phyloP scores from a whole-genome alignment of 2,329 filamentous ascomycete genomes.

The Camillea tinctor region DNA sequence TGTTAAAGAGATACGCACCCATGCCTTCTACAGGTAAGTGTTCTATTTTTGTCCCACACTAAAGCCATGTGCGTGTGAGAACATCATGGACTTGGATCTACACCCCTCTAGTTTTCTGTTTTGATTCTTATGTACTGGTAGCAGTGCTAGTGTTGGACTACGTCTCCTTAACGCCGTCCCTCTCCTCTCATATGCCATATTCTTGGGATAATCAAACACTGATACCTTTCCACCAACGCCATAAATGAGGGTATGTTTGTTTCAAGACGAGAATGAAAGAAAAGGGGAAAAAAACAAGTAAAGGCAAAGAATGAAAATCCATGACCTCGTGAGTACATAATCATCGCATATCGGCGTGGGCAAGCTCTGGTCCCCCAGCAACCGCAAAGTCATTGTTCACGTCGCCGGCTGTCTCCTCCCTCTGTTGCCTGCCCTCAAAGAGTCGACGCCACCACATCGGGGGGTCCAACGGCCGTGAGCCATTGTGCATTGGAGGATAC shows the following conservation, averaged over 20 bases:
- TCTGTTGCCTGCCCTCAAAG: conserved; percentile 62
- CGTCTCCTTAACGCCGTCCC: conserved; percentile 6
- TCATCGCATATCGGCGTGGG: conserved; percentile 47
- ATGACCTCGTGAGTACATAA: conserved; percentile 1
- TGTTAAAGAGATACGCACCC: too few species aligned
- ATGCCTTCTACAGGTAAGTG: background rate
- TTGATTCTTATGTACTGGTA: background rate
- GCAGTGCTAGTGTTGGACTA: background rate
- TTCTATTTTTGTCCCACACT: background rate
- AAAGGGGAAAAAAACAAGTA: too few species aligned
- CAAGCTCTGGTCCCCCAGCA: conserved; percentile 54
- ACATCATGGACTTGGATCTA: background rate
- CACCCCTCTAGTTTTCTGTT: background rate
- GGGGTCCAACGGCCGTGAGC: conserved; percentile 82
- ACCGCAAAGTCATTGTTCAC: conserved; percentile 64
- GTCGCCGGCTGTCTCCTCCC: conserved; percentile 48
- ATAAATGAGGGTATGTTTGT: conserved; percentile 22
- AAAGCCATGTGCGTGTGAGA: background rate
- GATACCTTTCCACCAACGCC: conserved; percentile 23
- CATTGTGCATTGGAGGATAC: conserved; percentile 86
- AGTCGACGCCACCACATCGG: conserved; percentile 86
- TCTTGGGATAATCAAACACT: conserved; percentile 7
- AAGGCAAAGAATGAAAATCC: too few species aligned
- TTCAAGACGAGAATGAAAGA: conserved; percentile 2
- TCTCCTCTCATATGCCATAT: conserved; percentile 7